Percentiles rank a stretch among this genome's conserved stretches.
phyloP scores from a whole-genome alignment of 306 rosid genomes.

The Glycine soja region DNA sequence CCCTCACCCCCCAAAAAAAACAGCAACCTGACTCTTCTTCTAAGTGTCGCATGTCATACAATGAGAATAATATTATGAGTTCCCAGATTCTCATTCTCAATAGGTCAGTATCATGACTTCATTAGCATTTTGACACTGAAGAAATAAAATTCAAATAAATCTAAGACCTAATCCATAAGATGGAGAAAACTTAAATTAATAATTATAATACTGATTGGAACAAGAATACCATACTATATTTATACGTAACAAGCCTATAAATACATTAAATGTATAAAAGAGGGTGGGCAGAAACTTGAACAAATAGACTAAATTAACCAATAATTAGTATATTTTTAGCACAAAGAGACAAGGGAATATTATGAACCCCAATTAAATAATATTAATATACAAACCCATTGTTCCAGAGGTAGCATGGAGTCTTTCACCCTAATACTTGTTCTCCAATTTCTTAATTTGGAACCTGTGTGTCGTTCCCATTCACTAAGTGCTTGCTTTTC shows the following conservation, averaged over 20 bases:
- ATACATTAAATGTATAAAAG: constrained; percentile 22
- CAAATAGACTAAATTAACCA: constrained; percentile 24
- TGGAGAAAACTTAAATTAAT: not conserved
- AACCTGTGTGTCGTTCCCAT: constrained; percentile 97
- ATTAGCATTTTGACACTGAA: constrained; percentile 34
- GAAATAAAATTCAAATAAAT: constrained; percentile 27
- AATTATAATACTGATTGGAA: constrained; percentile 6
- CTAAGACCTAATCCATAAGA: constrained; percentile 33
- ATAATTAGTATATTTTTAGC: constrained; percentile 24
- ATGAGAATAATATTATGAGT: constrained; percentile 18
- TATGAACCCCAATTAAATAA: constrained; percentile 27
- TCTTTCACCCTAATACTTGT: constrained; percentile 89
- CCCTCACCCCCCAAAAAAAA: not conserved
- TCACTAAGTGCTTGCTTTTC: constrained; percentile 98
- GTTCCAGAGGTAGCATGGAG: constrained; percentile 94
- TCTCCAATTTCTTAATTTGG: constrained; percentile 93
- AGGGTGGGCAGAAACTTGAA: constrained; percentile 20
- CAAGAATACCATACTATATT: not conserved
- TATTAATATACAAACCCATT: constrained; percentile 81
- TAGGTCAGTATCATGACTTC: constrained; percentile 6
- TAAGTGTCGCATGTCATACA: constrained; percentile 14
- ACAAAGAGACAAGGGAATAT: constrained; percentile 30
- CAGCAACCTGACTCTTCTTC: constrained; percentile 1
- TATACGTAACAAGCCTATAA: constrained; percentile 3
- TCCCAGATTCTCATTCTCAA: constrained; percentile 35